phyloP scores from a whole-genome alignment of 2,329 filamentous ascomycete genomes.

The Cordyceps militaris region DNA sequence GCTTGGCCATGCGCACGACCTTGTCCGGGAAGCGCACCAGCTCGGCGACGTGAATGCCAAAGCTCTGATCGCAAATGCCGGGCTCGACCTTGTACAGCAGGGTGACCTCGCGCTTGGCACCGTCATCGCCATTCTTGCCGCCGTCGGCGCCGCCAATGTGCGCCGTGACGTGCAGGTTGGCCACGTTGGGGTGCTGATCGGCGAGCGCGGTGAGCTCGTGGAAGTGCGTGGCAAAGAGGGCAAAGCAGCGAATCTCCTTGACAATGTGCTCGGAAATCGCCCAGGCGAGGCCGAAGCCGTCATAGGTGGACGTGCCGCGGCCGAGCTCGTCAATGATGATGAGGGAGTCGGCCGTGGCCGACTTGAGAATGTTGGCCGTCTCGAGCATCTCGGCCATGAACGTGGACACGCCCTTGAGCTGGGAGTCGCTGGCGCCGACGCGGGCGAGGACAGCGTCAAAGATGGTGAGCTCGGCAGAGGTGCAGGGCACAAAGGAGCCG shows the following conservation, averaged over 20 bases:
- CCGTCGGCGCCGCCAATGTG: slow-evolving; percentile 61
- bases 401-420: slow-evolving; percentile 94
- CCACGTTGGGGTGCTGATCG: slow-evolving; percentile 78
- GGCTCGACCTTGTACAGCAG: slow-evolving; percentile 94
- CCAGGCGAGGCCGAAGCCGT: slow-evolving; percentile 98
- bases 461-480: slow-evolving; percentile 84
- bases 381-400: slow-evolving; percentile 99
- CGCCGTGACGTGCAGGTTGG: slow-evolving; percentile 92
- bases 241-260: slow-evolving; percentile 87
- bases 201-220: slow-evolving; percentile 91
- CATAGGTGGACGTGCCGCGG: slow-evolving; percentile 93
- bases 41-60: slow-evolving; percentile 97
- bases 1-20: slow-evolving; percentile 97
- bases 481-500: slow-evolving; percentile 90
- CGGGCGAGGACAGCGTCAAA: slow-evolving; percentile 96
- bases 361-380: slow-evolving; percentile 96
- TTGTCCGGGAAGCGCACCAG: slow-evolving; percentile 94
- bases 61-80: slow-evolving; percentile 93
- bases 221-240: slow-evolving; percentile 96
- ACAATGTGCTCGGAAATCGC: slow-evolving; percentile 97
- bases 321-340: slow-evolving; percentile 99
- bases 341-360: slow-evolving; percentile 85
- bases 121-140: slow-evolving; percentile 32
- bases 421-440: slow-evolving; percentile 91
- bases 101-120: slow-evolving; percentile 74